phyloP scores from a whole-genome alignment of 768 basidiomycete species.

The Leccinum rimulosum region DNA sequence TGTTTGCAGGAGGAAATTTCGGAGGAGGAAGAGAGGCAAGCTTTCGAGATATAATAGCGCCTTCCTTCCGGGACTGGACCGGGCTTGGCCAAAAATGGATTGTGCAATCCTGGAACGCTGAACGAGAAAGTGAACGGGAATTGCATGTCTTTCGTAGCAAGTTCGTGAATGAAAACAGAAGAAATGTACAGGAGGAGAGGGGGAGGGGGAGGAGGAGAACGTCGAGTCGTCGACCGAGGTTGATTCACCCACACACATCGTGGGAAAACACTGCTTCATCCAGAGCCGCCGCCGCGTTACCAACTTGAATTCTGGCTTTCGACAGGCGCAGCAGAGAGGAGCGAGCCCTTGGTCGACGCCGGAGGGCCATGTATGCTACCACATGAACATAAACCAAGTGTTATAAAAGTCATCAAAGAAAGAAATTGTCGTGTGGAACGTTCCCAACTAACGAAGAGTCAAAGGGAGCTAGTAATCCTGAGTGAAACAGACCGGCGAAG shows the following conservation, averaged over 20 bases:
- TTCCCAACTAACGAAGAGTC: too few relatives aligned
- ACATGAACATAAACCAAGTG: too few relatives aligned
- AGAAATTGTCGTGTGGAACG: too few relatives aligned
- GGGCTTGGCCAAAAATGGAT: constrained; percentile 52
- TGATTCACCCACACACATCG: neutral
- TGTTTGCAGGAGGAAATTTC: constrained; percentile 11
- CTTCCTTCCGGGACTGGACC: constrained; percentile 28
- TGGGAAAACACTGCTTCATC: constrained; percentile 11
- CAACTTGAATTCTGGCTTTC: too few relatives aligned
- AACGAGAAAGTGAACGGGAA: constrained; percentile 77
- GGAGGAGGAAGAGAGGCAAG: constrained; percentile 16
- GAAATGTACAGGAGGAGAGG: neutral
- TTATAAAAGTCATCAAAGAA: too few relatives aligned
- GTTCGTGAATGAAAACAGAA: constrained; percentile 19
- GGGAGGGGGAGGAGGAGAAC: neutral
- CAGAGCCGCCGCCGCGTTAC: too few relatives aligned
- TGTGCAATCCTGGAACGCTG: constrained; percentile 59
- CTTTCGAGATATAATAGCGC: constrained; percentile 24
- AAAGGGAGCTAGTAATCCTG: too few relatives aligned
- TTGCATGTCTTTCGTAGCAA: constrained; percentile 37
- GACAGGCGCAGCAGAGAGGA: too few relatives aligned
- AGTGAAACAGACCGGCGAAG: too few relatives aligned
- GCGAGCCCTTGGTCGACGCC: too few relatives aligned
- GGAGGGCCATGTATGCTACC: too few relatives aligned
- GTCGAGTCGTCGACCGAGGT: neutral